A percentile compares a stretch with the other conserved stretches of the same genome.
phyloP scores from a whole-genome alignment of 116 monocot species.

The Phalaenopsis hybrid region DNA sequence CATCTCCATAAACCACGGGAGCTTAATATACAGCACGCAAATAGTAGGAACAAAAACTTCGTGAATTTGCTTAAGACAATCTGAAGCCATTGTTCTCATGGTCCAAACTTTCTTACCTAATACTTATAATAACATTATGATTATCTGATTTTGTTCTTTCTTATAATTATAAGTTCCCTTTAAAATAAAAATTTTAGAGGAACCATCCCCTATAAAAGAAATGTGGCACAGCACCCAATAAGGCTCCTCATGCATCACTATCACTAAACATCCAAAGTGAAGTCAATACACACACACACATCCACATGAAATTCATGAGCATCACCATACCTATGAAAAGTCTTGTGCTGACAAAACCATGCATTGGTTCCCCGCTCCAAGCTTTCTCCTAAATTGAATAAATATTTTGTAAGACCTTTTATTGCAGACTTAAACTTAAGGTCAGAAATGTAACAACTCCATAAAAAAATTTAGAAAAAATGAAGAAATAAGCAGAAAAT shows the following conservation, averaged over 20 bases:
- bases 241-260: not conserved
- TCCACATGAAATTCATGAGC: conserved; percentile 5
- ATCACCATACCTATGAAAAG: conserved; percentile 8
- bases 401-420: not conserved
- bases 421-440: not conserved
- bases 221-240: not conserved
- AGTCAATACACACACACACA: conserved; percentile 4
- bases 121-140: too few species aligned
- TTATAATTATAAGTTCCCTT: too few species aligned
- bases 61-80: too few species aligned
- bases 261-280: not conserved
- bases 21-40: too few species aligned
- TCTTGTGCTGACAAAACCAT: conserved; percentile 3
- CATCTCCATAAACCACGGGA: too few species aligned
- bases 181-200: too few species aligned
- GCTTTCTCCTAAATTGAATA: conserved; percentile 1
- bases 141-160: too few species aligned
- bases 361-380: not conserved
- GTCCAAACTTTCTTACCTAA: too few species aligned
- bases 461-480: too few species aligned
- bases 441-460: not conserved
- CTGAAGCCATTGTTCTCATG: too few species aligned
- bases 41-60: too few species aligned
- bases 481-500: not conserved
- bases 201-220: not conserved